Evolutionary conservation across 805 yeast genomes (phyloP).

Genomic region (Blastobotrys robertii): DNA sequence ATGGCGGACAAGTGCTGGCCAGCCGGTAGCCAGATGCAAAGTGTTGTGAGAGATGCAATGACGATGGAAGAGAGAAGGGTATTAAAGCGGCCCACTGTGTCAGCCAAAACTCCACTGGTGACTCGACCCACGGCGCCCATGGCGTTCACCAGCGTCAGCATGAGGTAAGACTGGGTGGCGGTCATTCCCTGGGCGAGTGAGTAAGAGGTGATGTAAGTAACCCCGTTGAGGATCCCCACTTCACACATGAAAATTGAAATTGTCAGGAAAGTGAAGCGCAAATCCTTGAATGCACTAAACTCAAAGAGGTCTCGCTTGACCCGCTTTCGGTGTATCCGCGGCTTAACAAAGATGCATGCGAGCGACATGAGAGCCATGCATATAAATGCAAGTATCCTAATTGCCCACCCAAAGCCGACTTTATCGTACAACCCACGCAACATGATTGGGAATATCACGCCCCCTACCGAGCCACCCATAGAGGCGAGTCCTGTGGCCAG

Average conservation of each 20-base stretch:
- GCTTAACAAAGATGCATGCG: conserved; percentile 33
- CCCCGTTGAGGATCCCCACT: conserved; percentile 36
- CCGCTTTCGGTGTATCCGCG: conserved; percentile 28
- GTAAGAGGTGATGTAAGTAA: conserved; percentile 46
- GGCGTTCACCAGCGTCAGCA: conserved; percentile 37
- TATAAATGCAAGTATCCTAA: conserved; percentile 42
- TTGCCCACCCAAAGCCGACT: conserved; percentile 53
- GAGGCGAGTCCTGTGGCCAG: conserved; percentile 43
- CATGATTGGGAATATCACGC: conserved; percentile 45
- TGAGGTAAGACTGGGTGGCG: conserved; percentile 34
- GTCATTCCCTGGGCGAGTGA: conserved; percentile 38
- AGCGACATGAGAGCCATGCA: conserved; percentile 31
- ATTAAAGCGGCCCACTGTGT: conserved; percentile 43
- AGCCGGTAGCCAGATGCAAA: conserved; percentile 36
- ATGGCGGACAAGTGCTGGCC: conserved; percentile 29
- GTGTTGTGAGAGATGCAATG: conserved; percentile 25
- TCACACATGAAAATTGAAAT: conserved; percentile 39
- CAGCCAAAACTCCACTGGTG: conserved; percentile 38
- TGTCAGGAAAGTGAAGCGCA: conserved; percentile 34
- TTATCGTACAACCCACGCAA: conserved; percentile 36
- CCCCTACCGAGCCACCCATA: conserved; percentile 50
- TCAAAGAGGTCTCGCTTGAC: conserved; percentile 26
- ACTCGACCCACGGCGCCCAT: conserved; percentile 36
- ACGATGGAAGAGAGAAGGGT: conserved; percentile 33
- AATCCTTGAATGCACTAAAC: conserved; percentile 34